phyloP scores from a whole-genome alignment of 306 rosid species.

The Astragalus membranaceus region DNA sequence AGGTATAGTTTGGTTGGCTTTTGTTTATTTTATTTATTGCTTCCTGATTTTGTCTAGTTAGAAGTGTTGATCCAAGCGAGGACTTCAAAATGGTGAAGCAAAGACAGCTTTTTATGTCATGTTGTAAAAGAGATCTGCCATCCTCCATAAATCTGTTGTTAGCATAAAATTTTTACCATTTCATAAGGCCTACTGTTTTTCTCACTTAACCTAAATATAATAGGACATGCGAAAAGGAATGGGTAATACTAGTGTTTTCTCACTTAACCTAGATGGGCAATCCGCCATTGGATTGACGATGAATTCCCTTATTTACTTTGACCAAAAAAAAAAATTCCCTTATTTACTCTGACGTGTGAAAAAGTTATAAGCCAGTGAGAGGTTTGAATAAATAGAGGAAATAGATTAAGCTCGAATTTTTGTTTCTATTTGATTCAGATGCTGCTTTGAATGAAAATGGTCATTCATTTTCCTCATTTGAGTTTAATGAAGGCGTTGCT shows the following conservation, averaged over 20 bases:
- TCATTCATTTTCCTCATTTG: background rate
- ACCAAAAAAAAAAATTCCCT: background rate
- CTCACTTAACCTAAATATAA: background rate
- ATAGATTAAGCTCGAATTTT: background rate
- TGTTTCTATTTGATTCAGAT: background rate
- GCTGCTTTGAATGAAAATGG: background rate
- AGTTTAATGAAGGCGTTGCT: background rate
- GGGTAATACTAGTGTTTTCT: background rate
- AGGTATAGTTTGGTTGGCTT: slow-evolving; percentile 54
- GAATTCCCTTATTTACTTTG: background rate
- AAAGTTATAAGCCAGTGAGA: background rate
- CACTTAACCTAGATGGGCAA: background rate
- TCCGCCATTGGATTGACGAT: background rate
- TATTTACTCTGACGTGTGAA: background rate
- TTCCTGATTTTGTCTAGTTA: slow-evolving; percentile 28
- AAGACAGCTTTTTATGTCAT: slow-evolving; percentile 25
- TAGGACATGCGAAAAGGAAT: background rate
- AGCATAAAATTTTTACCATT: slow-evolving; percentile 2
- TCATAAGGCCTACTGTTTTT: background rate
- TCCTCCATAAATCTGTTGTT: slow-evolving; percentile 14
- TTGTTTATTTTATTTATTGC: slow-evolving; percentile 29
- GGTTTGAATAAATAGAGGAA: background rate
- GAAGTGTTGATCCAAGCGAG: slow-evolving; percentile 19
- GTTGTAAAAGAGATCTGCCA: slow-evolving; percentile 13
- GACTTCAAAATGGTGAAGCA: slow-evolving; percentile 32